A percentile compares a stretch with the other conserved stretches of the same genome.
phyloP scores from a whole-genome alignment of 1,284 basidiomycete genomes.

The Cutaneotrichosporon sp. region DNA sequence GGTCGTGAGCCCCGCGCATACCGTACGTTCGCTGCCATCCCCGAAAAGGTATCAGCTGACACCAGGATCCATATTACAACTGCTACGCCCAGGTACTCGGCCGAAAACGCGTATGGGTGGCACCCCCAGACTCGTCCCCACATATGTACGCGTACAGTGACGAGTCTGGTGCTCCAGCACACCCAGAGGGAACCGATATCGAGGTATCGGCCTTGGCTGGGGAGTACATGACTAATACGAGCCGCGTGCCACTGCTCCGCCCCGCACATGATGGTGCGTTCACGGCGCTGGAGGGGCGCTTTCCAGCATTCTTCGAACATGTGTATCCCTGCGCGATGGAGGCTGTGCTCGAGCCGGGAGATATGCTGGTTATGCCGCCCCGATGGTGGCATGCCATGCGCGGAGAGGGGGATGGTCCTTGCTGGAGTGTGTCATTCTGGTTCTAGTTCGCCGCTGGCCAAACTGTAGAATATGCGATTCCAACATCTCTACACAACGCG shows the following conservation, averaged over 20 bases:
- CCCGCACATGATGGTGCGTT: not conserved
- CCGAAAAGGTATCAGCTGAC: no score
- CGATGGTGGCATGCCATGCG: conserved; percentile 93
- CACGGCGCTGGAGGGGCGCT: conserved; percentile 12
- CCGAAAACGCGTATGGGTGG: conserved; percentile 85
- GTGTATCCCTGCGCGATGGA: conserved; percentile 64
- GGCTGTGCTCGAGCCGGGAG: conserved; percentile 68
- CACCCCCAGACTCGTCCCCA: conserved; percentile 59
- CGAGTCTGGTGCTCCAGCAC: not conserved
- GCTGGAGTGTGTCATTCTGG: conserved; percentile 49
- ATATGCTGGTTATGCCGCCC: conserved; percentile 78
- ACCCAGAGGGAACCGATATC: conserved; percentile 39
- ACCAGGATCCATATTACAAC: conserved; percentile 88
- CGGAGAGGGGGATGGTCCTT: conserved; percentile 55
- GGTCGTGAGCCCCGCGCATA: conserved; percentile 76
- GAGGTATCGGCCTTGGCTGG: conserved; percentile 8
- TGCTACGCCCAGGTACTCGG: conserved; percentile 87
- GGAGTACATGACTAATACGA: conserved; percentile 50
- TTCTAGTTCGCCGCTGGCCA: conserved; percentile 31
- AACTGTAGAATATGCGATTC: no score
- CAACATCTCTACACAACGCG: no score
- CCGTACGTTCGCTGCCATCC: conserved; percentile 62
- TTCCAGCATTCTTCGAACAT: conserved; percentile 54
- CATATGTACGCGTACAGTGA: conserved; percentile 55
- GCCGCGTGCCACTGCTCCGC: conserved; percentile 43